phyloP scores from a whole-genome alignment of 768 basidiomycete species.

The Saitozyma sp. region DNA sequence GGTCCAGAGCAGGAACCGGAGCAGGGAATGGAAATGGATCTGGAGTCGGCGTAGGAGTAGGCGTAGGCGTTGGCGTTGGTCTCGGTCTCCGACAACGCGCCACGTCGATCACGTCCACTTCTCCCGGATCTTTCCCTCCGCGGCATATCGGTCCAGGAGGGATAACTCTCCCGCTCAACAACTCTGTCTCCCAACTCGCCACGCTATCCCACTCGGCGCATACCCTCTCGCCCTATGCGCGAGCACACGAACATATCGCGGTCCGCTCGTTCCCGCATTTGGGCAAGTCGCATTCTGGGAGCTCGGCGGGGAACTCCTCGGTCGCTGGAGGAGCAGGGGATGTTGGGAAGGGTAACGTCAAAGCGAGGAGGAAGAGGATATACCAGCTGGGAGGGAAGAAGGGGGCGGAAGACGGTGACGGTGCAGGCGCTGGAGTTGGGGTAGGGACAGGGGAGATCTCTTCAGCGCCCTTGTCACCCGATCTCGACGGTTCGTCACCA shows the following conservation, averaged over 20 bases:
- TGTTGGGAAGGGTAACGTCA: conserved; percentile 59
- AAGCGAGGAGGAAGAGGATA: conserved; percentile 74
- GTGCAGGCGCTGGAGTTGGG: conserved; percentile 2
- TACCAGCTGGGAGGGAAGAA: conserved; percentile 60
- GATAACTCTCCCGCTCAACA: conserved; percentile 58
- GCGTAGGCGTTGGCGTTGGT: not conserved
- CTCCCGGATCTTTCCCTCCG: conserved; percentile 36
- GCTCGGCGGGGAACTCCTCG: conserved; percentile 1
- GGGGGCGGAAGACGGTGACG: not conserved
- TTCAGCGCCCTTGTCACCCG: conserved; percentile 5
- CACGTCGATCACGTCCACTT: conserved; percentile 3
- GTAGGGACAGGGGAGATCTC: not conserved
- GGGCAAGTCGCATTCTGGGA: conserved; percentile 18
- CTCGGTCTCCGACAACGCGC: not conserved
- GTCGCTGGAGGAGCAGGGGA: conserved; percentile 5
- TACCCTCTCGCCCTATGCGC: conserved; percentile 90
- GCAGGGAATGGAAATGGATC: too few relatives aligned
- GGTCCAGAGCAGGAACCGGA: not conserved
- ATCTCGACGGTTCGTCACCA: conserved; percentile 8
- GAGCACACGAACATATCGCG: conserved; percentile 85
- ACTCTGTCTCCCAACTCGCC: conserved; percentile 78
- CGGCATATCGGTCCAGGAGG: conserved; percentile 33
- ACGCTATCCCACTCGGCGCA: conserved; percentile 86
- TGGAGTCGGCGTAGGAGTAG: not conserved
- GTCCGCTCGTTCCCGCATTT: conserved; percentile 78